These are phyloP conservation scores for Quercus bicolor DNA, from an alignment of 306 rosid genomes.

Conservation along the genomic window DNA sequence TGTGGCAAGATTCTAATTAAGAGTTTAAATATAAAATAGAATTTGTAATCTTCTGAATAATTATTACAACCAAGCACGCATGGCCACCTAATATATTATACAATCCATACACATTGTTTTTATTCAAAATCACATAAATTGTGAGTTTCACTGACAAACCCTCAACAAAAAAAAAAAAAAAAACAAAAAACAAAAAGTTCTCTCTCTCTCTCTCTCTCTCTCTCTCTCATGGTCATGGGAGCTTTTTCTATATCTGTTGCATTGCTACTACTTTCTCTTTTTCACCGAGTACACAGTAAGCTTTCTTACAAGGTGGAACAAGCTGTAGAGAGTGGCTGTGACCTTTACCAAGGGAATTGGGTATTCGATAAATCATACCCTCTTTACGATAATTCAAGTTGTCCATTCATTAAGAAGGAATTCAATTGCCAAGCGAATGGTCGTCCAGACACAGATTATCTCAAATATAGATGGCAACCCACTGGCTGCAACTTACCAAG, in stretches of 20 bases:
- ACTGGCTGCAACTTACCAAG: conserved; percentile 57
- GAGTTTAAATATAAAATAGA: too few species aligned
- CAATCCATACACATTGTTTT: too few species aligned
- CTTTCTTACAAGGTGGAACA: not conserved
- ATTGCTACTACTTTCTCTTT: conserved; percentile 4
- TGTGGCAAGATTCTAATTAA: too few species aligned
- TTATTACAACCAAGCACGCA: too few species aligned
- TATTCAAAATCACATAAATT: too few species aligned
- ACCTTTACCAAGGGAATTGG: conserved; percentile 61
- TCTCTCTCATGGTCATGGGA: conserved; percentile 26
- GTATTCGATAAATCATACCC: conserved; percentile 54
- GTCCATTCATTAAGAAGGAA: conserved; percentile 53
- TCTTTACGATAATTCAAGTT: conserved; percentile 44
- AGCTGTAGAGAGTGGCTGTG: conserved; percentile 28
- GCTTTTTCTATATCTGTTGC: not conserved
- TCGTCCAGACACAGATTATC: conserved; percentile 62
- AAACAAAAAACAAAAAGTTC: too few species aligned
- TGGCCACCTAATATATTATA: too few species aligned
- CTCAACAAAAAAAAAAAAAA: too few species aligned
- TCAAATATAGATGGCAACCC: conserved; percentile 76
- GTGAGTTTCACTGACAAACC: too few species aligned
- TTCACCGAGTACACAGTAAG: conserved; percentile 21
- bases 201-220: not conserved
- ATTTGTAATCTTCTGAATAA: too few species aligned
- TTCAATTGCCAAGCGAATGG: conserved; percentile 61